Evolutionary conservation across 2,329 filamentous ascomycete genomes (phyloP).

Genomic region (Byssothecium circinans): DNA sequence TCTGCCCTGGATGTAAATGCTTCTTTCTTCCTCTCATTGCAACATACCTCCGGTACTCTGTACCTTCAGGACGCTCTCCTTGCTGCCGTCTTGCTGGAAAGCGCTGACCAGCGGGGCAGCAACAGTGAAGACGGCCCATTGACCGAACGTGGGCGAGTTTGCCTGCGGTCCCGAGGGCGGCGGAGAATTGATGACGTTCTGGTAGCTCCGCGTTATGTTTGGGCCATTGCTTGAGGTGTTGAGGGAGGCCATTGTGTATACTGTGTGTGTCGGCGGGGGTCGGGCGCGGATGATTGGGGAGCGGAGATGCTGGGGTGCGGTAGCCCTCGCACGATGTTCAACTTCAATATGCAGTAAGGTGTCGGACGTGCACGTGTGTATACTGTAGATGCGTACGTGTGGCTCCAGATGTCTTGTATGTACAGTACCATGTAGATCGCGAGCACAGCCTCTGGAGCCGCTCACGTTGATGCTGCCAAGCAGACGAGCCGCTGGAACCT

Average conservation of each 20-base stretch:
- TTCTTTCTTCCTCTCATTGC: too few relatives aligned
- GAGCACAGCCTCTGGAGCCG: neutral
- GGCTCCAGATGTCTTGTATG: too few relatives aligned
- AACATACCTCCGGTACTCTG: constrained; percentile 79
- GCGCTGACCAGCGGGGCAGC: constrained; percentile 89
- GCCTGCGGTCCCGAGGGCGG: constrained; percentile 59
- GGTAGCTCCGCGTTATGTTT: constrained; percentile 61
- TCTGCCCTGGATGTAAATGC: too few relatives aligned
- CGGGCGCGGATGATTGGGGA: neutral
- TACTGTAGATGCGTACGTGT: too few relatives aligned
- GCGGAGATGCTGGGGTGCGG: neutral
- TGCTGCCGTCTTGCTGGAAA: constrained; percentile 81
- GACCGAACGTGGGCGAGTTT: constrained; percentile 77
- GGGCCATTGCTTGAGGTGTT: constrained; percentile 58
- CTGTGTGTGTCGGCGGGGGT: constrained; percentile 3
- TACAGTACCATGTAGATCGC: neutral
- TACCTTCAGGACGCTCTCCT: constrained; percentile 95
- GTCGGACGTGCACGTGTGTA: too few relatives aligned
- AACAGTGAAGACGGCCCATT: constrained; percentile 94
- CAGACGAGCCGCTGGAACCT: neutral
- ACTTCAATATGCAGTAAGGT: too few relatives aligned
- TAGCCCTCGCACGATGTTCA: too few relatives aligned
- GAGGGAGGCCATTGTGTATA: constrained; percentile 71
- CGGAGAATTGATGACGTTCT: constrained; percentile 65
- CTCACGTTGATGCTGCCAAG: neutral